Base-by-base conservation (phyloP, 768 basidiomycete genomes). In the Pisolithus microcarpus region DNA sequence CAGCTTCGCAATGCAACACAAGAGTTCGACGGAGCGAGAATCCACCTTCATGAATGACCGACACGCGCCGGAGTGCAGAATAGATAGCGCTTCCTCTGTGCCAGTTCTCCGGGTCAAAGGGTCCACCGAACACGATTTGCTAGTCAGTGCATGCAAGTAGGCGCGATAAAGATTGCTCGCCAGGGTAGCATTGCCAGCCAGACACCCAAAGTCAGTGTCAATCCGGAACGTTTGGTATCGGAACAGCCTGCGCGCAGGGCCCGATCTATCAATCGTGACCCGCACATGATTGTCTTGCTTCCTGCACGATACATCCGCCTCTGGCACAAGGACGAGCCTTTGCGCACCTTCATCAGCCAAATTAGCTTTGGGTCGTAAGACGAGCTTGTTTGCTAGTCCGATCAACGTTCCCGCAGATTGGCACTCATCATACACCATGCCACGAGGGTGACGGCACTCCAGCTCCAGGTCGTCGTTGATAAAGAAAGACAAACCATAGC, bases 141-240 rank as follows among this genome's bases (percentile, higher is more conserved):
- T 71, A 1, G 70, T 77, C 3, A 76, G 51, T 16, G 74, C 72
- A 40, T 80, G 78, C 15, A 80, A 62, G 47, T 75, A 74, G 2
- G 69, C 62, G 43, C 63, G 65, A 49, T 66, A 75, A n/a, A 77
- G 60, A 38, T 58, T 58, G 51, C 61, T 64, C 1, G 52, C 53
- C 37, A 70, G 45, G n/a, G 56, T 64, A 4, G 44, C 55, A 9
- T 63, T 63, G 4, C 65, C 63, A 9, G 45, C 50, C 19, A 72
- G 56, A 38, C 61, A 58, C 2, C 68, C 63, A 6, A 74, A 52
- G 15, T 63, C 54, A 10, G 52, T 50, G 46, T 74, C 61, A 3
- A 72, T 48, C 3, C 31, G 44, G 39, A 70, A 74, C 13, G 58
- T 61, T 36, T 66, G 58, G 50, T 61, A 72, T 1, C 42, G 51